phyloP scores from a whole-genome alignment of 495 filamentous ascomycete genomes.

The Hypoxylon fragiforme region DNA sequence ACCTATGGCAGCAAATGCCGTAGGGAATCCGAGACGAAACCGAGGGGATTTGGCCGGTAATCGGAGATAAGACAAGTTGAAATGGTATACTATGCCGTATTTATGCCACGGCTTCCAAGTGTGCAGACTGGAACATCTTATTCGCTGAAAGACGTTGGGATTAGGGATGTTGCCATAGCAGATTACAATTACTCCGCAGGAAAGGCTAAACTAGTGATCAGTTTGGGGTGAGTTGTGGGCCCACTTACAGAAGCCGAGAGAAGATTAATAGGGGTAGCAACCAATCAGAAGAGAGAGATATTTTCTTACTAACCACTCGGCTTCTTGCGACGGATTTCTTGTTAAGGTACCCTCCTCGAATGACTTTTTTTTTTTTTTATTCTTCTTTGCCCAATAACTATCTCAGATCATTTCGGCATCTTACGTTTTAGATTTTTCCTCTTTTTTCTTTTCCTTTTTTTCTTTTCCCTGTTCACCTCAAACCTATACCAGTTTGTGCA shows the following conservation, averaged over 20 bases:
- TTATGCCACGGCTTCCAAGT: too few species aligned
- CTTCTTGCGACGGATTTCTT: slow-evolving; percentile 2
- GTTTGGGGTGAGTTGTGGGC: slow-evolving; percentile 6
- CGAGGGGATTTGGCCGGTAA: slow-evolving; percentile 7
- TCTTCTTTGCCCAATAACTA: slow-evolving; percentile 13
- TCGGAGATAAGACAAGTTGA: slow-evolving; percentile 20
- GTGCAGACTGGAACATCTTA: background rate
- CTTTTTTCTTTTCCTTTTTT: slow-evolving; percentile 21
- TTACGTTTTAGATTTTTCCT: slow-evolving; percentile 11
- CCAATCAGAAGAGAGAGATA: slow-evolving; percentile 24
- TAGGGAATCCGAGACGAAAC: background rate
- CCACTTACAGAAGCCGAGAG: slow-evolving; percentile 29
- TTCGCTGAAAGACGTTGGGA: too few species aligned
- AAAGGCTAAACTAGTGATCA: background rate
- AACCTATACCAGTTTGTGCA: slow-evolving; percentile 23
- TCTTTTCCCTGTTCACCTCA: slow-evolving; percentile 22
- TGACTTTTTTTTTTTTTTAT: slow-evolving; percentile 29
- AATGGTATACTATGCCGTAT: too few species aligned
- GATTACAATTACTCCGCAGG: slow-evolving; percentile 4
- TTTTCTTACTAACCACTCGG: slow-evolving; percentile 25
- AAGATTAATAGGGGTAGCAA: slow-evolving; percentile 8
- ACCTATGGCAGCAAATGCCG: background rate
- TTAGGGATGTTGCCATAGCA: slow-evolving; percentile 28
- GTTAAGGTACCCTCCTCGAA: slow-evolving; percentile 29
- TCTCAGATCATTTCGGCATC: slow-evolving; percentile 4